Percentiles rank a stretch among this genome's conserved stretches.
Evolutionary conservation across 768 basidiomycete species (phyloP).

Genomic region (Rhizopogon salebrosus): DNA sequence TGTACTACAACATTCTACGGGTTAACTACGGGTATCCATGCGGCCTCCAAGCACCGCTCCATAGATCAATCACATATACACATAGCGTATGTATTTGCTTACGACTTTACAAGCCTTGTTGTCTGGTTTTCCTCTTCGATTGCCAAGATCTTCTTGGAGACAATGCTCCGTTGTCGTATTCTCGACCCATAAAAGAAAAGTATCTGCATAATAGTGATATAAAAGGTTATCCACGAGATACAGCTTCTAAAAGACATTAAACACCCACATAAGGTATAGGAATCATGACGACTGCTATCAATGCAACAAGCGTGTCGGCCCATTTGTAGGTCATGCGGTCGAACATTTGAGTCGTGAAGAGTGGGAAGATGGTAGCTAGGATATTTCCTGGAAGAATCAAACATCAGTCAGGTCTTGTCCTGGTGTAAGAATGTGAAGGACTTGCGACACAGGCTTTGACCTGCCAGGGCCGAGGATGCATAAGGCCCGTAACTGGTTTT

Average conservation of each 20-base stretch:
- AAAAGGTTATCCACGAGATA: too few species aligned
- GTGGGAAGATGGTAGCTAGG: conserved; percentile 48
- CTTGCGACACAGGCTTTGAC: conserved; percentile 56
- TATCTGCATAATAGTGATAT: conserved; percentile 9
- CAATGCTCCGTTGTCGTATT: conserved; percentile 28
- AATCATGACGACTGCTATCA: conserved; percentile 49
- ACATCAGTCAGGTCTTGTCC: not conserved
- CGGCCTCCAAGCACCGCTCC: too few species aligned
- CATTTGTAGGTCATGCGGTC: conserved; percentile 49
- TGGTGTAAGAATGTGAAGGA: conserved; percentile 2
- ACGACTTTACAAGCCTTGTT: not conserved
- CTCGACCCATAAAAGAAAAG: conserved; percentile 26
- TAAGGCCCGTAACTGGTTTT: conserved; percentile 46
- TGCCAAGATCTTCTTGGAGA: conserved; percentile 14
- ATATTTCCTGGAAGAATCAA: conserved; percentile 37
- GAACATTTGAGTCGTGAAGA: conserved; percentile 62
- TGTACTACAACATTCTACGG: too few species aligned
- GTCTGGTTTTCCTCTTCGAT: conserved; percentile 5
- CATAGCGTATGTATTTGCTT: not conserved
- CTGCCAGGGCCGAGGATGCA: conserved; percentile 66
- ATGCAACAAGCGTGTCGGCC: conserved; percentile 54
- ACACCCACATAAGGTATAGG: conserved; percentile 53
- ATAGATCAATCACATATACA: not conserved
- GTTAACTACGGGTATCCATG: too few species aligned
- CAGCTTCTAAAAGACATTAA: too few species aligned